Conservation (phyloP, 345 rosid species). For the Camelina neglecta region DNA sequence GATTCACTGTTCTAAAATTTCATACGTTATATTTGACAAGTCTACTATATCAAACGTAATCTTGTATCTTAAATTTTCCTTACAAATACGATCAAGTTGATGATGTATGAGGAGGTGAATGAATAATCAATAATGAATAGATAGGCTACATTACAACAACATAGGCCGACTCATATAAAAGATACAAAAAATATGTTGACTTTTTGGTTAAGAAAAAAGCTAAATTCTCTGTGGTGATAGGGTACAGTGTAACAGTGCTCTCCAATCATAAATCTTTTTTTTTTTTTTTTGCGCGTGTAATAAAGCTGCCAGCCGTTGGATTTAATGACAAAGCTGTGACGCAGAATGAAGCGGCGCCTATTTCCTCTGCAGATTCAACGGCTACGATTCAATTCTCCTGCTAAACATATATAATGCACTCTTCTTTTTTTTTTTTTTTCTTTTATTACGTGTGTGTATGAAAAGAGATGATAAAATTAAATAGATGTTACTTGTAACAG, state of each 20-base stretch:
- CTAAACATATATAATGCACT: neutral
- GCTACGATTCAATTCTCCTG: constrained; percentile 26
- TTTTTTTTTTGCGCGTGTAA: neutral
- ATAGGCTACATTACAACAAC: neutral
- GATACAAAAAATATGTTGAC: constrained; percentile 40
- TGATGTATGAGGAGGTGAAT: constrained; percentile 1
- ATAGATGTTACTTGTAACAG: constrained; percentile 45
- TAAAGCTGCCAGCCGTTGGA: constrained; percentile 52
- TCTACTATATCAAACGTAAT: neutral
- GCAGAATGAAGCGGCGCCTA: constrained; percentile 45
- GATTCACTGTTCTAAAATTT: neutral
- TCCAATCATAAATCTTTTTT: neutral
- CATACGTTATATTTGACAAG: neutral
- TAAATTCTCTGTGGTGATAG: constrained; percentile 31
- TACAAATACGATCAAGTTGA: constrained; percentile 10
- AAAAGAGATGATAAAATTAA: neutral
- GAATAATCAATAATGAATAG: constrained; percentile 21
- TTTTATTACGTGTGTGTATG: neutral
- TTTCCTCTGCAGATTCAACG: constrained; percentile 43
- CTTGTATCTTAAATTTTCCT: neutral
- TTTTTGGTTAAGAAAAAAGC: constrained; percentile 28
- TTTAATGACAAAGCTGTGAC: constrained; percentile 48
- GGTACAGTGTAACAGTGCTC: constrained; percentile 25
- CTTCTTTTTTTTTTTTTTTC: neutral
- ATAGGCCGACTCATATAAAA: constrained; percentile 11